Conservation (phyloP, 805 yeast species). For the Metschnikowia similis region DNA sequence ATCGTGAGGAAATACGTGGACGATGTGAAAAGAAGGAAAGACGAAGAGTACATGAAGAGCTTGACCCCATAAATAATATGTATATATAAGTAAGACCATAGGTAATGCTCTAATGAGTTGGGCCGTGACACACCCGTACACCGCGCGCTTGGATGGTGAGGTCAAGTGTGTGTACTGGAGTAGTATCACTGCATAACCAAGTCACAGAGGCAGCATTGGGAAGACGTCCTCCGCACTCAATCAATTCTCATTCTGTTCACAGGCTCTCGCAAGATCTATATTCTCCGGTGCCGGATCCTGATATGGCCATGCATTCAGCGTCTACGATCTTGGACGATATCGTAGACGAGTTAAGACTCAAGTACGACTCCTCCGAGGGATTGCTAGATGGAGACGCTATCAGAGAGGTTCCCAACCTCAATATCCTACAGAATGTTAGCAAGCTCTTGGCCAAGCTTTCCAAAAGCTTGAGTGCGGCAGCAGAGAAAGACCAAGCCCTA, state of each 20-base stretch:
- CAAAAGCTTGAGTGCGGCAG: constrained; percentile 33
- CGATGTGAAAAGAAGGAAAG: constrained; percentile 29
- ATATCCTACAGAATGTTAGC: constrained; percentile 42
- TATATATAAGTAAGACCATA: background rate
- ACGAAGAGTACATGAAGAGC: constrained; percentile 26
- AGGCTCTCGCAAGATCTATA: background rate
- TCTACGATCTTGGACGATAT: constrained; percentile 48
- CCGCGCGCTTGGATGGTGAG: constrained; percentile 1
- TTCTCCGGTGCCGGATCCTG: background rate
- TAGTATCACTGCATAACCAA: background rate
- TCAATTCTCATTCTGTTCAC: background rate
- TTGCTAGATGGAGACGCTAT: constrained; percentile 56
- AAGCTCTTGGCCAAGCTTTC: constrained; percentile 39
- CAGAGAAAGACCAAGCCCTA: constrained; percentile 27
- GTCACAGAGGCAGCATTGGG: background rate
- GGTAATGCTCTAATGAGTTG: background rate
- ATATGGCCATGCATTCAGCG: constrained; percentile 23
- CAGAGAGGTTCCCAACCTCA: constrained; percentile 37
- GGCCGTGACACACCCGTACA: background rate
- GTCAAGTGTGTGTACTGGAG: background rate
- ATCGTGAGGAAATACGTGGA: constrained; percentile 33
- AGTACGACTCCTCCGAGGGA: constrained; percentile 58
- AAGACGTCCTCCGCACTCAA: background rate
- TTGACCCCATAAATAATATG: constrained; percentile 8
- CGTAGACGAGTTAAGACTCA: constrained; percentile 46